phyloP scores from a whole-genome alignment of 2,329 filamentous ascomycete species.

The Colletotrichum sp. region DNA sequence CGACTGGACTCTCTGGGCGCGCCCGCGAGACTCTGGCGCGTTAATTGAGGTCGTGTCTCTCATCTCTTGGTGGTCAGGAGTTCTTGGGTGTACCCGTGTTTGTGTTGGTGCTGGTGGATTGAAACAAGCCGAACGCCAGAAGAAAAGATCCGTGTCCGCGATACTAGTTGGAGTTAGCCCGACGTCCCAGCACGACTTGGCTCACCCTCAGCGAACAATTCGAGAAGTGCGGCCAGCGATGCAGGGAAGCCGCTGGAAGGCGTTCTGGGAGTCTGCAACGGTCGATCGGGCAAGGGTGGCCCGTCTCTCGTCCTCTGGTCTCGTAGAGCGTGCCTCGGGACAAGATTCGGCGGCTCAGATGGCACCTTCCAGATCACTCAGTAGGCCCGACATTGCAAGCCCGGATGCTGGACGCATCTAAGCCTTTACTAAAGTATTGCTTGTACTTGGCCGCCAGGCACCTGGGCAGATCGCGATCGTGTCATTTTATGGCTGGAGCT shows the following conservation, averaged over 20 bases:
- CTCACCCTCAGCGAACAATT: background rate
- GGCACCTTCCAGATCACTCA: background rate
- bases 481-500: background rate
- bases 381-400: background rate
- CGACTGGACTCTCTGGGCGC: background rate
- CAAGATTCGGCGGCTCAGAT: background rate
- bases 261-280: background rate
- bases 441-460: background rate
- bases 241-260: slow-evolving; percentile 12
- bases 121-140: slow-evolving; percentile 8
- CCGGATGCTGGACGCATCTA: background rate
- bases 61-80: background rate
- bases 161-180: background rate
- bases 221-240: slow-evolving; percentile 3
- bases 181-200: background rate
- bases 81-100: background rate
- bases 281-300: background rate
- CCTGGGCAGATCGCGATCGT: background rate
- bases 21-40: background rate
- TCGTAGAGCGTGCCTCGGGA: background rate
- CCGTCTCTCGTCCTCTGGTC: background rate
- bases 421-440: background rate
- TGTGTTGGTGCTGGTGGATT: background rate
- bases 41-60: background rate
- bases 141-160: background rate